Percentiles rank a stretch among this genome's conserved stretches.
Conservation (phyloP, 345 rosid species). For the Acer campestre region DNA sequence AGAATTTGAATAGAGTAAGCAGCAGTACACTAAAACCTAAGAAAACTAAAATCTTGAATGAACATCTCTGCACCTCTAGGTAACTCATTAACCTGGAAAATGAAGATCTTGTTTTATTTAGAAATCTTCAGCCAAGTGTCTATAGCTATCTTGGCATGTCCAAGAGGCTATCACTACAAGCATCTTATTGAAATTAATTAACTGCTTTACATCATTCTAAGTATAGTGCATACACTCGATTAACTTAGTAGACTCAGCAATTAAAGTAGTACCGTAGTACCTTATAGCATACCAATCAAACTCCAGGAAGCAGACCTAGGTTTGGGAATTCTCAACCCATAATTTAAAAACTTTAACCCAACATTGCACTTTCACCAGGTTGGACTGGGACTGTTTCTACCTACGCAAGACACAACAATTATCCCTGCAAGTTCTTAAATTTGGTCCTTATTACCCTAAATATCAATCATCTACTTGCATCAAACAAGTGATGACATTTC, state of each 20-base stretch:
- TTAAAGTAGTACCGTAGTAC: too few relatives aligned
- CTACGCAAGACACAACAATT: background rate
- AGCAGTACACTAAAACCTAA: background rate
- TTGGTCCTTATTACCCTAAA: background rate
- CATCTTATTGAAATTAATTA: background rate
- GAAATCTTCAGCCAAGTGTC: background rate
- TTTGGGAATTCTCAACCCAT: too few relatives aligned
- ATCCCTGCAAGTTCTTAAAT: background rate
- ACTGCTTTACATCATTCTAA: background rate
- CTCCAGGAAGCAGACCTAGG: background rate
- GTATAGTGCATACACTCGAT: background rate
- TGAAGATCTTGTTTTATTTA: too few relatives aligned
- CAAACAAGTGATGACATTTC: background rate
- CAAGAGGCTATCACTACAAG: background rate
- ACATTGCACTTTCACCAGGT: background rate
- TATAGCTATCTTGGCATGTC: background rate
- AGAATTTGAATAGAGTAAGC: background rate
- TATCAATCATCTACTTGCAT: background rate
- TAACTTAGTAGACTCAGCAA: too few relatives aligned
- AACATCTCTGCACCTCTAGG: too few relatives aligned
- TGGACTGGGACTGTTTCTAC: background rate
- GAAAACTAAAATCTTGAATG: background rate
- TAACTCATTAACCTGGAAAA: too few relatives aligned
- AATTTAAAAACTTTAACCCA: background rate
- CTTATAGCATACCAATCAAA: background rate